Base-by-base conservation (phyloP, 768 basidiomycete genomes). In the Gymnopilus dilepis region DNA sequence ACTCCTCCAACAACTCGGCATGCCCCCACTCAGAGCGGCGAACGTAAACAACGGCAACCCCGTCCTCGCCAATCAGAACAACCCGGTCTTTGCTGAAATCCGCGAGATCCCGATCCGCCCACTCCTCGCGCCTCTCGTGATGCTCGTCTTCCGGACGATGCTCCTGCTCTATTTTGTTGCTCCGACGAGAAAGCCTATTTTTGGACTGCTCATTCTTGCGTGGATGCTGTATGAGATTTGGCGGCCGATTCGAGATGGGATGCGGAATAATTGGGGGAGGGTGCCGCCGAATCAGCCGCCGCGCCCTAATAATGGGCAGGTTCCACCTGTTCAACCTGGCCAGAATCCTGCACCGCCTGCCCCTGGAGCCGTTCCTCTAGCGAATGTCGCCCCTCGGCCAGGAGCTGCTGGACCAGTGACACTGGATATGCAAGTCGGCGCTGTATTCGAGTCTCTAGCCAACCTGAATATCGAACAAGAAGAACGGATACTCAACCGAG, bases 211-310 rank as follows among this genome's bases (percentile, higher is more conserved):
- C 59, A 80, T 92, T 30, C 74, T 87, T 22, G 83, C 79, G 2
- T 92, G 89, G 89, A 84, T 90, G 72, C 58, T 88, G 24, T 92
- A 90, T 70, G 91, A 92, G 72, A 85, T 89, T 33, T 91, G 89
- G 89, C 83, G 82, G 54, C 87, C 87, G 24, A 81, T 92, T 59
- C 82, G 87, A 38, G 80, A 74, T 66, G 83, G 67, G 51, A 68
- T 79, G 28, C 68, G 72, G 31, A 77, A 79, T 55, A 75, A 74
- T 8, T 65, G 70, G 50, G 80, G 78, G 61, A 77, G 74, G 48
- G 71, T 73, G 56, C 75, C 67, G 19, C 40, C 17, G 30, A 50
- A 50, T 21, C 73, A 75, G 34, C 73, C 71, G 22, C 68, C 67
- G 48, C 62, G 61, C 41, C 57, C 22, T n/a, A 56, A 63, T 58